phyloP scores from a whole-genome alignment of 257 asterid genomes.

The Cynanchum wilfordii region DNA sequence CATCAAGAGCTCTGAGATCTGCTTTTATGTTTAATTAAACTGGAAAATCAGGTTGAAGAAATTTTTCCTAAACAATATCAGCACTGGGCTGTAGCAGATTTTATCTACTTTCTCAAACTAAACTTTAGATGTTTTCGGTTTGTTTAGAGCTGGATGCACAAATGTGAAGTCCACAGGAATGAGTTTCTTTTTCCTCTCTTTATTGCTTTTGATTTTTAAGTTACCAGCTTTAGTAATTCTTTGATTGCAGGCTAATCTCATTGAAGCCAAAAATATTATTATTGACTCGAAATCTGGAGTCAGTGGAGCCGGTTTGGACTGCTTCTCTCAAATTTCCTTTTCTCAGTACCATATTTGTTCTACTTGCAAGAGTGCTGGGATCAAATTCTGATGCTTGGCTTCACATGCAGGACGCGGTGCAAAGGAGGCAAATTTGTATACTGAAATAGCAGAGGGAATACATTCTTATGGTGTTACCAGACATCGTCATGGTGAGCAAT shows the following conservation, averaged over 20 bases:
- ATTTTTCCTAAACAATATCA: neutral
- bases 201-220: neutral
- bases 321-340: constrained; percentile 8
- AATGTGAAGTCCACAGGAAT: neutral
- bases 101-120: neutral
- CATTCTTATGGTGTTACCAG: constrained; percentile 79
- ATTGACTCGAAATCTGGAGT: constrained; percentile 96
- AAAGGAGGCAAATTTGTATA: constrained; percentile 85
- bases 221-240: constrained; percentile 2
- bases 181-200: neutral
- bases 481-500: constrained; percentile 87
- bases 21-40: neutral
- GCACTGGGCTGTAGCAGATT: neutral
- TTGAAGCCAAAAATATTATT: constrained; percentile 67
- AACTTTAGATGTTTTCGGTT: neutral
- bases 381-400: constrained; percentile 17
- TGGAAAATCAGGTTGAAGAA: neutral
- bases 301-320: constrained; percentile 87
- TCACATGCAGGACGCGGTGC: constrained; percentile 77
- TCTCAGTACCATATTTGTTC: neutral
- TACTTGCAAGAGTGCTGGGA: constrained; percentile 5
- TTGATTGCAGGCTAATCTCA: constrained; percentile 68
- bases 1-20: neutral
- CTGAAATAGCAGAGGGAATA: constrained; percentile 97
- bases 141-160: neutral